A percentile compares a stretch with the other conserved stretches of the same genome.
Evolutionary conservation across 352 stramenopile species (phyloP).

Genomic region (Globisporangium ultimum): DNA sequence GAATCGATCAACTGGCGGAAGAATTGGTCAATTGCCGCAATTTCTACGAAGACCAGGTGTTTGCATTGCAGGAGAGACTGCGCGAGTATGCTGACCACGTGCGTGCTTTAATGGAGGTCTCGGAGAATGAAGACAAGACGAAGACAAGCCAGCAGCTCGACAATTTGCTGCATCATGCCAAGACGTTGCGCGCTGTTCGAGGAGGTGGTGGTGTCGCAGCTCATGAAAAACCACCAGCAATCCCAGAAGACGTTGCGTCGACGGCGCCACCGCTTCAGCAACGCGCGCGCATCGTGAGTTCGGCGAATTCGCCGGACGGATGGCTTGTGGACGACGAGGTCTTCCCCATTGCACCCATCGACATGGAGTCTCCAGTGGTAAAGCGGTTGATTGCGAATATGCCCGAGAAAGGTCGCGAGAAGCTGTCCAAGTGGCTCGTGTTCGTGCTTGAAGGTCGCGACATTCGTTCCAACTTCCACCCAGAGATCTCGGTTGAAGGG

Average conservation of each 20-base stretch:
- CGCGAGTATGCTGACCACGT: slow-evolving; percentile 50
- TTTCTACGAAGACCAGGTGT: slow-evolving; percentile 55
- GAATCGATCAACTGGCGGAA: slow-evolving; percentile 40
- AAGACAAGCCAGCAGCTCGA: slow-evolving; percentile 29
- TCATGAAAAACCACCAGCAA: not conserved
- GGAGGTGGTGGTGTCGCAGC: slow-evolving; percentile 27
- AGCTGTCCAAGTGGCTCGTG: slow-evolving; percentile 69
- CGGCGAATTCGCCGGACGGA: slow-evolving; percentile 27
- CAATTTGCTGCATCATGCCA: slow-evolving; percentile 45
- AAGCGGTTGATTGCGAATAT: slow-evolving; percentile 65
- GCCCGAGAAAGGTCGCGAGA: slow-evolving; percentile 56
- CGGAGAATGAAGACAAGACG: slow-evolving; percentile 36
- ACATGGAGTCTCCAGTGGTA: slow-evolving; percentile 76
- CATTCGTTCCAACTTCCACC: slow-evolving; percentile 70
- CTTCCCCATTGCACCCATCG: slow-evolving; percentile 59
- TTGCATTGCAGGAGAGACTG: slow-evolving; percentile 38
- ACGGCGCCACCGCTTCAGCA: slow-evolving; percentile 10
- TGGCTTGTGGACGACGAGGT: slow-evolving; percentile 68
- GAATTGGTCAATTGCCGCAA: slow-evolving; percentile 46
- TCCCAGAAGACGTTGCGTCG: slow-evolving; percentile 1
- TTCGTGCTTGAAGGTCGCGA: slow-evolving; percentile 71
- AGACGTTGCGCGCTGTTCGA: slow-evolving; percentile 58
- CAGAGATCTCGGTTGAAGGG: slow-evolving; percentile 65
- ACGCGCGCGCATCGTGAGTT: slow-evolving; percentile 21
- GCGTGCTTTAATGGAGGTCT: slow-evolving; percentile 37